Base-by-base conservation (phyloP, 495 filamentous ascomycete species). In the Lepidopterella palustris region DNA sequence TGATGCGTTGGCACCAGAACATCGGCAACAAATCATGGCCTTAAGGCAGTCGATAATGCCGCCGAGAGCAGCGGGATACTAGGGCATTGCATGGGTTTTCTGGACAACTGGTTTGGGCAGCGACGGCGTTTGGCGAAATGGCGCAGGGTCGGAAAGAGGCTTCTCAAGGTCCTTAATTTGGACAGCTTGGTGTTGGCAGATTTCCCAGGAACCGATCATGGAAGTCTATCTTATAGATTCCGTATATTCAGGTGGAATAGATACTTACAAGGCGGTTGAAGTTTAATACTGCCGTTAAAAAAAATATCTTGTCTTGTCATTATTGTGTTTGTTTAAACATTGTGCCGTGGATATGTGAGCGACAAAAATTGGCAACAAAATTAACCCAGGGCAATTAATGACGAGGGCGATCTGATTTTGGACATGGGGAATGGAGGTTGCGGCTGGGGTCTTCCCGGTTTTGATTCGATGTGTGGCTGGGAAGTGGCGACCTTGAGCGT, bases 21-120 rank as follows among this genome's bases (percentile, higher is more conserved):
- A 91, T 60, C 78, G 88, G 32, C 80, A 78, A 40, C 90, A 96
- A 71, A 84, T 95, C 50, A 79, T 95, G 77, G 75, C 83, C 27
- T 71, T 95, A 31, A 76, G 84, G 52, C 77, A 82, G 63, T 79
- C 81, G 61, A 68, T 83, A 45, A 73, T 79, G 73, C 70, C 77
- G 39, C 57, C 60, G 32, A 21, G 61, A 25, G 28, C 45, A n/a
- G 13, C 47, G 15, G 47, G 47, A 25, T 50, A 25, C 20, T 50
- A 50, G 47, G 21, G 15, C 20, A 26, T 50, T 27, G 47, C 45
- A 21, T 49, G 5, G 45, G 45, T 26, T 49, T 26, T 13, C 15
- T 21, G 45, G 45, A 20, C 24, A 18, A 8, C 24, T 13, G 18
- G 20, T 49, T 23, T 23, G 20, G 24, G 24, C 24, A 49, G 45